Evolutionary conservation across 306 rosid species (phyloP).

Genomic region (Luffa aegyptiaca): DNA sequence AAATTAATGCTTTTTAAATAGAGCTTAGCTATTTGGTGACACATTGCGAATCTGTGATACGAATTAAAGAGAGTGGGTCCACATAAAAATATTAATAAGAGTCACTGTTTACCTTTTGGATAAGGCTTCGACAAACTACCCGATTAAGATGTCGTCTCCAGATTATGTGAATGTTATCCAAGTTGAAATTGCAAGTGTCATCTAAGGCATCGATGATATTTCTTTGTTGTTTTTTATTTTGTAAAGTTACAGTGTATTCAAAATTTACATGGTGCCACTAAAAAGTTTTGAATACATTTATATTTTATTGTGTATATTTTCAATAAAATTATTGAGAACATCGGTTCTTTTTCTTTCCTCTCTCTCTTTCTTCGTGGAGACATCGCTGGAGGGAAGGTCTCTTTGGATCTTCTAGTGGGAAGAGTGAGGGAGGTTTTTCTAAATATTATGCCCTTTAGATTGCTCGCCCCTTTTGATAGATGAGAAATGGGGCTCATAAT

Average conservation of each 20-base stretch:
- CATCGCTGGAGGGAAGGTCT: background rate
- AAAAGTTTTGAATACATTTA: background rate
- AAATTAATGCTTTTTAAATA: background rate
- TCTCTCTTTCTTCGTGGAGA: background rate
- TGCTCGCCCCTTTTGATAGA: background rate
- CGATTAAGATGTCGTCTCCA: background rate
- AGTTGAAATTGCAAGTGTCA: background rate
- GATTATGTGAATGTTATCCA: background rate
- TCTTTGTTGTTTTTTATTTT: background rate
- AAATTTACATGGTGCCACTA: background rate
- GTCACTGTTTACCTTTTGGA: background rate
- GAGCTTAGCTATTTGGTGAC: background rate
- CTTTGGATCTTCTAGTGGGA: background rate
- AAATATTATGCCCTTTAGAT: background rate
- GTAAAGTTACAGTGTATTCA: background rate
- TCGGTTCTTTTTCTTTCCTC: background rate
- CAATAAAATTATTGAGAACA: background rate
- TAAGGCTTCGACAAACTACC: background rate
- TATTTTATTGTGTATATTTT: background rate
- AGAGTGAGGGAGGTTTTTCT: background rate
- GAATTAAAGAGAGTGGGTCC: background rate
- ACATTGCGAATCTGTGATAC: background rate
- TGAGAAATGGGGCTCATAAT: background rate
- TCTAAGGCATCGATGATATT: background rate
- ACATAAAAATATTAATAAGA: background rate